These are phyloP conservation scores for Sporobolomyces phaffii DNA, from an alignment of 768 basidiomycete species.

Conservation along the genomic window DNA sequence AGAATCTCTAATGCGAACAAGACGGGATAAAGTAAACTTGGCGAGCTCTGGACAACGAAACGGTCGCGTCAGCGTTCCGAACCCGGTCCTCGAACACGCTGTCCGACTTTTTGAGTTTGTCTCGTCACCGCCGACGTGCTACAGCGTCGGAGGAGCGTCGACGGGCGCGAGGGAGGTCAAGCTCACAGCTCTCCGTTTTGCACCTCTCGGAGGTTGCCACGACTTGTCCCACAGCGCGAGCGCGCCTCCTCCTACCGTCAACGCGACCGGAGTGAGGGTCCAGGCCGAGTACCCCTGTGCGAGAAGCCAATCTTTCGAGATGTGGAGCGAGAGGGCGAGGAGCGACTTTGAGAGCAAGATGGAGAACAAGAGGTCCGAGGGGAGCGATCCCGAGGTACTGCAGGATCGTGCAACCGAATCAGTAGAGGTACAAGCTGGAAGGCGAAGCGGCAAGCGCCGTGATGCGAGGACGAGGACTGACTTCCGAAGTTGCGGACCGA, in stretches of 20 bases:
- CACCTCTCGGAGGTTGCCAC: not conserved
- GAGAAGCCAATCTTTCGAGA: constrained; percentile 40
- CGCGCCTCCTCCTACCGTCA: constrained; percentile 6
- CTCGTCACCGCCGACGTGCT: no score
- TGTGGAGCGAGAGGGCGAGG: constrained; percentile 38
- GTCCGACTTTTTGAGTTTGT: no score
- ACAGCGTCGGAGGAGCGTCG: no score
- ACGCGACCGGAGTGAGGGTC: constrained; percentile 13
- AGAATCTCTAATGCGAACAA: constrained; percentile 22
- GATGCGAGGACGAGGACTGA: not conserved
- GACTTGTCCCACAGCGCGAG: constrained; percentile 19
- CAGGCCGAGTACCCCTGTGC: constrained; percentile 15
- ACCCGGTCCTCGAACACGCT: no score
- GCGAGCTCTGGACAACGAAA: constrained; percentile 4
- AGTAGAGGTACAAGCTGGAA: not conserved
- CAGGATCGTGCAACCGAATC: not conserved
- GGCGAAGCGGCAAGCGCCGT: no score
- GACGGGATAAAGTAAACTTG: constrained; percentile 17
- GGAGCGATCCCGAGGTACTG: constrained; percentile 23
- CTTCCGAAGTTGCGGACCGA: constrained; percentile 7
- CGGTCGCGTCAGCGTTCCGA: no score
- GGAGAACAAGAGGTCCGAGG: constrained; percentile 41
- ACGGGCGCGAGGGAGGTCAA: no score
- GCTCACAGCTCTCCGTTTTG: constrained; percentile 23
- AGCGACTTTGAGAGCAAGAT: constrained; percentile 40